Evolutionary conservation across 306 rosid species (phyloP).

Genomic region (Acacia acuminata): DNA sequence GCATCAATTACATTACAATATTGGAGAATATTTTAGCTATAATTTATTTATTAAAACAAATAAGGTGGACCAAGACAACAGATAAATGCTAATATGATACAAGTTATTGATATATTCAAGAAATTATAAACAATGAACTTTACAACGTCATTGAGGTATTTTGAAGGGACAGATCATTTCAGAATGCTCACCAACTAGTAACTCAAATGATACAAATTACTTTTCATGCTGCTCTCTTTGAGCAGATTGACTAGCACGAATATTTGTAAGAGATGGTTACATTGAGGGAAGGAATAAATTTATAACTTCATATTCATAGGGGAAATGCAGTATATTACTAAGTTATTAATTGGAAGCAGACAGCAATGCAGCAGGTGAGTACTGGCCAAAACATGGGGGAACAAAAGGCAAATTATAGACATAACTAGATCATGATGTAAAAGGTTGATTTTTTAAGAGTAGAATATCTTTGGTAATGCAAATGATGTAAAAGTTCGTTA

Average conservation of each 20-base stretch:
- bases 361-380: not conserved
- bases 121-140: constrained; percentile 19
- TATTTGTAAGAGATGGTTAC: not conserved
- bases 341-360: not conserved
- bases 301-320: not conserved
- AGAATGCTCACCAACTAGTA: not conserved
- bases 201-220: not conserved
- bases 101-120: not conserved
- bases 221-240: not conserved
- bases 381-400: no score
- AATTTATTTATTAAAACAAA: not conserved
- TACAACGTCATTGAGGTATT: constrained; percentile 11
- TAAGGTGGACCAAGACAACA: constrained; percentile 8
- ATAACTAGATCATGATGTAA: no score
- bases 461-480: no score
- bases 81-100: constrained; percentile 2
- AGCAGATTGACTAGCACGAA: not conserved
- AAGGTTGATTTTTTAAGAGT: no score
- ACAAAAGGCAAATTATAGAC: no score
- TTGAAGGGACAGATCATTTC: constrained; percentile 11
- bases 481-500: no score
- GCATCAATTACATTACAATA: constrained; percentile 23
- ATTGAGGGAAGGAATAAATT: not conserved
- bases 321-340: not conserved
- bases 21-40: constrained; percentile 12